phyloP scores from a whole-genome alignment of 441 rosid species.

The Biscutella laevigata region DNA sequence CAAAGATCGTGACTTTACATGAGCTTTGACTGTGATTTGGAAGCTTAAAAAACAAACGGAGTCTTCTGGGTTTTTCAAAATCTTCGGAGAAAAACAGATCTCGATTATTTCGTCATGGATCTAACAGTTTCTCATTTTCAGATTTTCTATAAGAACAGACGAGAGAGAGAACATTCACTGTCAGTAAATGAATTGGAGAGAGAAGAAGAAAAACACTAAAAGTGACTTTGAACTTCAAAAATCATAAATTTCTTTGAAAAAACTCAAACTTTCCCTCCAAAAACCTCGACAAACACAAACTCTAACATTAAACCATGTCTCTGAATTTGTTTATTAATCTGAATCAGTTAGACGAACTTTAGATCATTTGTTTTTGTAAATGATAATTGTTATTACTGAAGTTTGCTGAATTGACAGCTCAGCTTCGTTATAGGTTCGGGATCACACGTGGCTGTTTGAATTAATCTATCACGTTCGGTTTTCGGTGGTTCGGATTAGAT shows the following conservation, averaged over 20 bases:
- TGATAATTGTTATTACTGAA: too few relatives aligned
- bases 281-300: conserved; percentile 13
- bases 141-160: not conserved
- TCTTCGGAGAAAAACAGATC: conserved; percentile 6
- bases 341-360: too few relatives aligned
- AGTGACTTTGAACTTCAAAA: conserved; percentile 11
- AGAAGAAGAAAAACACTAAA: not conserved
- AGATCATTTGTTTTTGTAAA: too few relatives aligned
- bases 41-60: not conserved
- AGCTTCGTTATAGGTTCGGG: conserved; percentile 2
- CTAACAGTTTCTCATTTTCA: not conserved
- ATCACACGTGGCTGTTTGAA: not conserved
- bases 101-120: conserved; percentile 4
- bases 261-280: conserved; percentile 23
- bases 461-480: not conserved
- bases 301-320: not conserved
- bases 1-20: conserved; percentile 19
- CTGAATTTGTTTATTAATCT: too few relatives aligned
- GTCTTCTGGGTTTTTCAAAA: not conserved
- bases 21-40: conserved; percentile 9
- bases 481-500: conserved; percentile 5
- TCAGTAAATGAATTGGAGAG: not conserved
- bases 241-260: not conserved
- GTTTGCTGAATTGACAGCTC: not conserved
- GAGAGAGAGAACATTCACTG: not conserved